Evolutionary conservation across 2,329 filamentous ascomycete species (phyloP).

Genomic region (Cryphonectria japonica): DNA sequence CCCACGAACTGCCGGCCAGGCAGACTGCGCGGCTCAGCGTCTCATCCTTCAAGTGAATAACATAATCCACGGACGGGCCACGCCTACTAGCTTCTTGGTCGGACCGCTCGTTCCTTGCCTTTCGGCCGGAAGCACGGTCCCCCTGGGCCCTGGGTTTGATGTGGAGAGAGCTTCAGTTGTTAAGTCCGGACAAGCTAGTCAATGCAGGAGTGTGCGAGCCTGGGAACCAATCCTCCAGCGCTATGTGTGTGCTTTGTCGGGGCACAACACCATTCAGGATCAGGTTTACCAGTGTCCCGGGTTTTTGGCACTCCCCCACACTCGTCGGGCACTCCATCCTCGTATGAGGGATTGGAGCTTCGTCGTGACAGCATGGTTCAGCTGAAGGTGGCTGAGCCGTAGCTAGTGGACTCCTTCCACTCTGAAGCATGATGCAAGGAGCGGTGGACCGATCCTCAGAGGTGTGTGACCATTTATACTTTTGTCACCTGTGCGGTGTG

Average conservation of each 20-base stretch:
- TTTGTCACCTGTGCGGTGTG: not conserved
- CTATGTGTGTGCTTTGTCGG: not conserved
- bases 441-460: not conserved
- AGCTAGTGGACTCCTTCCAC: not conserved
- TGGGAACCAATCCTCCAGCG: not conserved
- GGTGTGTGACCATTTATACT: not conserved
- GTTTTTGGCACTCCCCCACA: not conserved
- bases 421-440: not conserved
- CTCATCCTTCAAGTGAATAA: not conserved
- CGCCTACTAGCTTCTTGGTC: not conserved
- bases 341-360: not conserved
- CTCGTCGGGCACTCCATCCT: not conserved
- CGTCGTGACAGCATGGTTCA: not conserved
- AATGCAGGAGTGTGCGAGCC: not conserved
- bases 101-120: not conserved
- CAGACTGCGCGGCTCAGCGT: not conserved
- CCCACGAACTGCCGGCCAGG: not conserved
- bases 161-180: not conserved
- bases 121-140: not conserved
- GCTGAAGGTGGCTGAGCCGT: not conserved
- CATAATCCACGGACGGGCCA: not conserved
- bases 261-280: not conserved
- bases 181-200: not conserved
- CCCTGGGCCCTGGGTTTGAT: not conserved
- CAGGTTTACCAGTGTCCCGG: not conserved